A percentile compares a stretch with the other conserved stretches of the same genome.
Conservation (phyloP, 345 rosid species). For the Syzygium jambos region DNA sequence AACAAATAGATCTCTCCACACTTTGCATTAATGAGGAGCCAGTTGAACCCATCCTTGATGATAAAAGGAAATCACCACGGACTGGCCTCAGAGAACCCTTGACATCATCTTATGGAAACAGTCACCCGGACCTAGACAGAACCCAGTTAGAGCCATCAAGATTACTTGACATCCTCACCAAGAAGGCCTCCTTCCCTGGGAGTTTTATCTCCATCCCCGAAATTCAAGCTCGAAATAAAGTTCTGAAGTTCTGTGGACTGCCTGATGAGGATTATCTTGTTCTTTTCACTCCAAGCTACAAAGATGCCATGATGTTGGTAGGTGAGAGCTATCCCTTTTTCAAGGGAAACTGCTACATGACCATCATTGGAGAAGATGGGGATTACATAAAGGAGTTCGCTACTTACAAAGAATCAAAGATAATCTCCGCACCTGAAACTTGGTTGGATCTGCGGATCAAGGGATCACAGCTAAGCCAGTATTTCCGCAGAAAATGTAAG, state of each 20-base stretch:
- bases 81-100: conserved; percentile 23
- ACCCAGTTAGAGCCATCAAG: conserved; percentile 57
- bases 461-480: conserved; percentile 70
- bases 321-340: conserved; percentile 76
- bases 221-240: conserved; percentile 55
- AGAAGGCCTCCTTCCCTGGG: conserved; percentile 62
- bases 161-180: conserved; percentile 51
- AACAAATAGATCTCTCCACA: conserved; percentile 38
- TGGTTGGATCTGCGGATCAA: conserved; percentile 77
- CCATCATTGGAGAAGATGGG: conserved; percentile 26
- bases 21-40: conserved; percentile 47
- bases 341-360: conserved; percentile 59
- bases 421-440: conserved; percentile 46
- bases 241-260: conserved; percentile 53
- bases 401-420: conserved; percentile 53
- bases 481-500: conserved; percentile 62
- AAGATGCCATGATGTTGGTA: conserved; percentile 57
- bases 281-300: conserved; percentile 55
- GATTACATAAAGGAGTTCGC: conserved; percentile 55
- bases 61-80: conserved; percentile 34
- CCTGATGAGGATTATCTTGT: conserved; percentile 50
- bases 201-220: conserved; percentile 68
- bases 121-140: conserved; percentile 40
- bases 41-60: conserved; percentile 20
- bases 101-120: conserved; percentile 21